Conservation (phyloP, 2,329 filamentous ascomycete species). For the Ophiostoma novo-ulmi region DNA sequence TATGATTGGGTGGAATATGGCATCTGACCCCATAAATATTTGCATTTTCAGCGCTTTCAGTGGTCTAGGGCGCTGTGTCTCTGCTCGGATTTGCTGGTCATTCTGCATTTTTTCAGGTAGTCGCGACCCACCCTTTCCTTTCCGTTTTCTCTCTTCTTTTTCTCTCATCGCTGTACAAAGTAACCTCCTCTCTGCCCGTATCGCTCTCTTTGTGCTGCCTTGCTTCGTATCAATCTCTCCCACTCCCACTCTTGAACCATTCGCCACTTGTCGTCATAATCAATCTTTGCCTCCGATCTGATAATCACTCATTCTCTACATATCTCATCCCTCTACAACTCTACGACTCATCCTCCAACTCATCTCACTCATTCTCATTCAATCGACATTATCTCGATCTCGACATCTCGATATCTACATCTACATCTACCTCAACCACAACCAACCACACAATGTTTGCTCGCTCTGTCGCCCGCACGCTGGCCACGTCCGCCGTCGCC, state of each 20-base stretch:
- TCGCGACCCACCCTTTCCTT: conserved; percentile 6
- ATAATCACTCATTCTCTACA: neutral
- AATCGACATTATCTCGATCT: neutral
- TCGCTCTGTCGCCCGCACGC: conserved; percentile 22
- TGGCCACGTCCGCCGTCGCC: conserved; percentile 16
- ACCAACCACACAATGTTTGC: conserved; percentile 25
- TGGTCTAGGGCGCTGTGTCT: conserved; percentile 3
- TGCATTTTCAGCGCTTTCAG: conserved; percentile 3
- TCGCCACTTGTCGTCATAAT: conserved; percentile 12
- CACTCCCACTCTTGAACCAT: neutral
- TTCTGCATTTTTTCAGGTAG: conserved; percentile 12
- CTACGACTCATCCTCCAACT: neutral
- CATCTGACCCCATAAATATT: neutral
- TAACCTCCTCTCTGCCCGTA: neutral
- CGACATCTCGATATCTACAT: neutral
- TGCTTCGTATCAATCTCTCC: neutral
- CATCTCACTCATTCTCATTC: neutral
- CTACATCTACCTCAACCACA: neutral
- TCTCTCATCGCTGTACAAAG: neutral
- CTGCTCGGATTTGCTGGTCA: neutral
- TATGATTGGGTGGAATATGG: neutral
- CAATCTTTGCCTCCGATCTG: neutral
- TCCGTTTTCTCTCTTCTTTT: neutral
- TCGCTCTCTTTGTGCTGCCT: neutral
- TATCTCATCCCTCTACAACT: neutral